Conservation (phyloP, 768 basidiomycete species). For the Rhizopogon roseolus region DNA sequence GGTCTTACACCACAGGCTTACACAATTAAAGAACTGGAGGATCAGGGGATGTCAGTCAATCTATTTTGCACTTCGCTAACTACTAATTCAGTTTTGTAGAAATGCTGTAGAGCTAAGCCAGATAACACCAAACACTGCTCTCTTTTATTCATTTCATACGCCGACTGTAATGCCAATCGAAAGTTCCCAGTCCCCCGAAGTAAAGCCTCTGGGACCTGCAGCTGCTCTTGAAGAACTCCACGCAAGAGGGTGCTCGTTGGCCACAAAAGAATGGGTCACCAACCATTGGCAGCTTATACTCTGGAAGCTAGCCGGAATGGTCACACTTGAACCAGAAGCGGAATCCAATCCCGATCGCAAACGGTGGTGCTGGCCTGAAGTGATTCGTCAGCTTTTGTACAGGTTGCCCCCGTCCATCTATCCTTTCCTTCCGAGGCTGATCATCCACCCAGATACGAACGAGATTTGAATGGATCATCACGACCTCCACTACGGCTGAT, state of each 20-base stretch:
- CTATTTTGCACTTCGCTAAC: not conserved
- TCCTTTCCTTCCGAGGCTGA: not conserved
- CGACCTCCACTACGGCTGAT: conserved; percentile 82
- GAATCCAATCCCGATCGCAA: conserved; percentile 41
- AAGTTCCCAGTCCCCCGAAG: conserved; percentile 11
- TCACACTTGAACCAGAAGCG: conserved; percentile 61
- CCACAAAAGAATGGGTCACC: conserved; percentile 77
- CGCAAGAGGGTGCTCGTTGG: conserved; percentile 57
- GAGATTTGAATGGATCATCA: conserved; percentile 72
- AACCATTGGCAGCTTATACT: conserved; percentile 90
- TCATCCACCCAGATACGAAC: conserved; percentile 65
- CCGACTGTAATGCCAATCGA: conserved; percentile 25
- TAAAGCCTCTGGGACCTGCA: conserved; percentile 38
- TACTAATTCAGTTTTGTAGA: conserved; percentile 28
- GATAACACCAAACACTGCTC: conserved; percentile 50
- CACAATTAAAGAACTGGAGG: conserved; percentile 36
- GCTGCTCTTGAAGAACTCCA: conserved; percentile 54
- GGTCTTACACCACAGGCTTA: conserved; percentile 48
- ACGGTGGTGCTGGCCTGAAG: conserved; percentile 82
- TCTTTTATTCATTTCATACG: conserved; percentile 56
- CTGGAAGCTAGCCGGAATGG: conserved; percentile 93
- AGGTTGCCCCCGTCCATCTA: conserved; percentile 43
- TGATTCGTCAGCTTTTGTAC: conserved; percentile 79
- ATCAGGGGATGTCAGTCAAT: conserved; percentile 47
- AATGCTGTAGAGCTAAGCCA: conserved; percentile 45